A percentile compares a stretch with the other conserved stretches of the same genome.
phyloP scores from a whole-genome alignment of 1,284 basidiomycete species.

The Psilocybe mexicana region DNA sequence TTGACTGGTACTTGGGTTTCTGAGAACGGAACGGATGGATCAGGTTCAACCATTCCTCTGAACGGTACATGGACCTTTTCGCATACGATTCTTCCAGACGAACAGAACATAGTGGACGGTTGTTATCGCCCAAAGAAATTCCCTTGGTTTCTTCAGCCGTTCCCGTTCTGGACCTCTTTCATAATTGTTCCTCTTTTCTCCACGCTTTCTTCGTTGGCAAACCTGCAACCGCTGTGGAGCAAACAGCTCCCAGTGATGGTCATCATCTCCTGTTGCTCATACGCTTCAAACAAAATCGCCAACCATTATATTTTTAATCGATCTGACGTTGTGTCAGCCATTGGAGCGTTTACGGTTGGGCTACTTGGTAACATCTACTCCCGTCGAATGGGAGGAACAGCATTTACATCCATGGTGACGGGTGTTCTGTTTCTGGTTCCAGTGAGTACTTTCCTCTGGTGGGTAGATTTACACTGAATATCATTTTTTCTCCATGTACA shows the following conservation, averaged over 20 bases:
- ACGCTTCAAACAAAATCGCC: constrained; percentile 75
- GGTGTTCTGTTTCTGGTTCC: constrained; percentile 86
- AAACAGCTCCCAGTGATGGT: constrained; percentile 83
- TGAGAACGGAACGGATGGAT: constrained; percentile 57
- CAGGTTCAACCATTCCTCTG: constrained; percentile 43
- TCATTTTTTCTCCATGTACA: constrained; percentile 9
- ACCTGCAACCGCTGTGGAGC: constrained; percentile 74
- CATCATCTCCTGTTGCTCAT: constrained; percentile 79
- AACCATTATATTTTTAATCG: constrained; percentile 87
- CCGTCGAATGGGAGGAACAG: constrained; percentile 83
- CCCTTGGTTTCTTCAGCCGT: constrained; percentile 79
- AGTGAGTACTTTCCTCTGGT: constrained; percentile 41
- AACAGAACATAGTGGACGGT: constrained; percentile 55
- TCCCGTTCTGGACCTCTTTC: constrained; percentile 77
- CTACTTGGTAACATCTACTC: constrained; percentile 84
- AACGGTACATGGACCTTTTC: constrained; percentile 78
- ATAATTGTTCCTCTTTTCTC: constrained; percentile 85
- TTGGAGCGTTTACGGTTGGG: constrained; percentile 84
- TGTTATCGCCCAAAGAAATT: constrained; percentile 68
- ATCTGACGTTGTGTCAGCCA: constrained; percentile 82
- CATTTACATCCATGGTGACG: constrained; percentile 88
- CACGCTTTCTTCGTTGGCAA: constrained; percentile 69
- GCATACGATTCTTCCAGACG: constrained; percentile 45
- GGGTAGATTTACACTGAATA: neutral
- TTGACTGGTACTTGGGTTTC: constrained; percentile 70